Percentiles rank a stretch among this genome's conserved stretches.
These are phyloP conservation scores for Ampelocalamus luodianensis DNA, from an alignment of 176 grass and related monocot species.

Conservation along the genomic window DNA sequence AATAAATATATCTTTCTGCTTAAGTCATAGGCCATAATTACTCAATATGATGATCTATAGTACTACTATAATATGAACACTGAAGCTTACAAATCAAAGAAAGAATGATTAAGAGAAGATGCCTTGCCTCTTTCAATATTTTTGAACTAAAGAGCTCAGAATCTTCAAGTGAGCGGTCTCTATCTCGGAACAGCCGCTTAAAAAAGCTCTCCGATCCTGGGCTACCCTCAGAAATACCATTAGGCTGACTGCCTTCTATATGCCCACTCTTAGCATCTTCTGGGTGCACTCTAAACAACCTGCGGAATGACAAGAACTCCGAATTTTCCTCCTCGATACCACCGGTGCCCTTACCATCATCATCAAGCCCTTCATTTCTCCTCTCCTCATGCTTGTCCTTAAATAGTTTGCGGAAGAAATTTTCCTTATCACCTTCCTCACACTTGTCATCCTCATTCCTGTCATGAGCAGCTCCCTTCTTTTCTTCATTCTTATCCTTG, in stretches of 20 bases:
- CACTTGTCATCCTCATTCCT: constrained; percentile 70
- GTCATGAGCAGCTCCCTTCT: constrained; percentile 58
- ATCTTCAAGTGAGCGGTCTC: constrained; percentile 88
- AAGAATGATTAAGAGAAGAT: constrained; percentile 27
- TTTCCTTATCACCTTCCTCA: constrained; percentile 89
- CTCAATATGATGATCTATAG: constrained; percentile 12
- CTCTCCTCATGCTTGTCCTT: constrained; percentile 90
- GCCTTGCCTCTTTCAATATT: constrained; percentile 69
- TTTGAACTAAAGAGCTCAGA: constrained; percentile 79
- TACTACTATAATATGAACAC: constrained; percentile 20
- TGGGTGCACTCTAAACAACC: constrained; percentile 93
- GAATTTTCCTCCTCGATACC: constrained; percentile 78
- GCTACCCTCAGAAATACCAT: constrained; percentile 71
- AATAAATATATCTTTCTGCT: background rate
- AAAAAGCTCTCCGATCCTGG: constrained; percentile 97
- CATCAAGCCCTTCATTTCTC: constrained; percentile 57
- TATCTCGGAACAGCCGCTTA: constrained; percentile 77
- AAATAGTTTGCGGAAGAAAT: constrained; percentile 89
- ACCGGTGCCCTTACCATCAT: constrained; percentile 49
- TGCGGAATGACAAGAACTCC: constrained; percentile 91
- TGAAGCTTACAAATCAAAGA: constrained; percentile 15
- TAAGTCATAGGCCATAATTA: background rate
- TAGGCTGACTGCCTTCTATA: constrained; percentile 58
- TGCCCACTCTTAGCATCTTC: constrained; percentile 71
- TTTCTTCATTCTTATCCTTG: constrained; percentile 97